Evolutionary conservation across 2,329 filamentous ascomycete genomes (phyloP).

Genomic region (Cadophora malorum): DNA sequence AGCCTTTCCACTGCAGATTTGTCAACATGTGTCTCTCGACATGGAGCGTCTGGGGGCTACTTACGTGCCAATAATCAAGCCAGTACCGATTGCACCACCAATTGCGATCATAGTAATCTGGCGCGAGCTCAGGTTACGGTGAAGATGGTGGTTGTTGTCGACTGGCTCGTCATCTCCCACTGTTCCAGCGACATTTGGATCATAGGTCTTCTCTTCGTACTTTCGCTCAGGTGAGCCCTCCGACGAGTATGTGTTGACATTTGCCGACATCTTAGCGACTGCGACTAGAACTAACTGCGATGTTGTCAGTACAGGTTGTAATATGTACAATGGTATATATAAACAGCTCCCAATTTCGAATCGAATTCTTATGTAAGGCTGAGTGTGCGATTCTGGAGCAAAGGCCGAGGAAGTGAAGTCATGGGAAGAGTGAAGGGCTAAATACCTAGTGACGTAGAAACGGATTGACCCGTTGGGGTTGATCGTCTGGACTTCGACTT

Average conservation of each 20-base stretch:
- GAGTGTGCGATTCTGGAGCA: not conserved
- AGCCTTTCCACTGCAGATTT: conserved; percentile 41
- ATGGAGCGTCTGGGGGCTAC: conserved; percentile 10
- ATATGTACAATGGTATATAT: not conserved
- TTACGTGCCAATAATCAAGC: conserved; percentile 71
- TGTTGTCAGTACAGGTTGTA: not conserved
- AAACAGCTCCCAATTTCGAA: not conserved
- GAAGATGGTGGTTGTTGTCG: conserved; percentile 47
- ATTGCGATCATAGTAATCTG: conserved; percentile 32
- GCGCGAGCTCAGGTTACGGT: conserved; percentile 26
- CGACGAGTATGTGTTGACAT: conserved; percentile 31
- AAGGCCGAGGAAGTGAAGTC: not conserved
- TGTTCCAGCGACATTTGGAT: conserved; percentile 23
- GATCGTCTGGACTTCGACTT: conserved; percentile 1
- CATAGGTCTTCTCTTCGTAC: conserved; percentile 17
- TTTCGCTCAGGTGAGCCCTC: conserved; percentile 27
- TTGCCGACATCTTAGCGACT: conserved; percentile 24
- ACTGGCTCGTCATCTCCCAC: conserved; percentile 16
- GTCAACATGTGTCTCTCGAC: conserved; percentile 25
- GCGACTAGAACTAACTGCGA: not conserved
- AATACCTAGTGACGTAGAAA: conserved; percentile 8
- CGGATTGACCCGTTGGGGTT: conserved; percentile 6
- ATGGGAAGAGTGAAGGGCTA: not conserved
- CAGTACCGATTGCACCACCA: conserved; percentile 49
- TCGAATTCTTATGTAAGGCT: not conserved